These are phyloP conservation scores for Globisporangium emineosum DNA, from an alignment of 352 stramenopile genomes.

Conservation along the genomic window DNA sequence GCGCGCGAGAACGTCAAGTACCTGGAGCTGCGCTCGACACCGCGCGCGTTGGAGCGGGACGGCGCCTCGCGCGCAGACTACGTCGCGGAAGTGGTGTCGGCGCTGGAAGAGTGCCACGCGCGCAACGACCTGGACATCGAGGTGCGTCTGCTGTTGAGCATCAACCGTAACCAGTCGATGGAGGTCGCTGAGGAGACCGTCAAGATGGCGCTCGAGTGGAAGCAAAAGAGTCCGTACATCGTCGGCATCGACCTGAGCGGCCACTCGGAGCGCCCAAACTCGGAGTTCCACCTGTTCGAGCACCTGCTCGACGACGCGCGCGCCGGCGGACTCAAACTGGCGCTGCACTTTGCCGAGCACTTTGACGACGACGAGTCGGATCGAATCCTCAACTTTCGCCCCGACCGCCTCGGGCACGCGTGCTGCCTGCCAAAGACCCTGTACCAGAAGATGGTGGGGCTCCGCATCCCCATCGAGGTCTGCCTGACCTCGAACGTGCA, in stretches of 20 bases:
- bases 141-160: slow-evolving; percentile 74
- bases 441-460: slow-evolving; percentile 60
- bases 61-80: slow-evolving; percentile 62
- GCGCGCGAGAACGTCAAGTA: slow-evolving; percentile 76
- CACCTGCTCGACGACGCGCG: slow-evolving; percentile 67
- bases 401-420: slow-evolving; percentile 91
- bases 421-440: slow-evolving; percentile 75
- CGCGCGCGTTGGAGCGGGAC: slow-evolving; percentile 52
- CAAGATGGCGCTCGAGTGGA: slow-evolving; percentile 48
- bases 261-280: slow-evolving; percentile 73
- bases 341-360: slow-evolving; percentile 92
- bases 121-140: slow-evolving; percentile 60
- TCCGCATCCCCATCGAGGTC: slow-evolving; percentile 89
- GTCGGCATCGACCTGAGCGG: slow-evolving; percentile 87
- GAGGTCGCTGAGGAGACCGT: slow-evolving; percentile 65
- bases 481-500: slow-evolving; percentile 94
- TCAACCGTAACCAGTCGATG: slow-evolving; percentile 77
- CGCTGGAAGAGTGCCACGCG: slow-evolving; percentile 60
- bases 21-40: slow-evolving; percentile 82
- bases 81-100: slow-evolving; percentile 60
- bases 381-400: slow-evolving; percentile 84
- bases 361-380: slow-evolving; percentile 77
- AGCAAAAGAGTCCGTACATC: slow-evolving; percentile 49
- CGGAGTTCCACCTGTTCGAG: slow-evolving; percentile 86
- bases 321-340: slow-evolving; percentile 73